Percentiles rank a stretch among this genome's conserved stretches.
phyloP scores from a whole-genome alignment of 208 protist genomes.

The Wallacemonas sp. region DNA sequence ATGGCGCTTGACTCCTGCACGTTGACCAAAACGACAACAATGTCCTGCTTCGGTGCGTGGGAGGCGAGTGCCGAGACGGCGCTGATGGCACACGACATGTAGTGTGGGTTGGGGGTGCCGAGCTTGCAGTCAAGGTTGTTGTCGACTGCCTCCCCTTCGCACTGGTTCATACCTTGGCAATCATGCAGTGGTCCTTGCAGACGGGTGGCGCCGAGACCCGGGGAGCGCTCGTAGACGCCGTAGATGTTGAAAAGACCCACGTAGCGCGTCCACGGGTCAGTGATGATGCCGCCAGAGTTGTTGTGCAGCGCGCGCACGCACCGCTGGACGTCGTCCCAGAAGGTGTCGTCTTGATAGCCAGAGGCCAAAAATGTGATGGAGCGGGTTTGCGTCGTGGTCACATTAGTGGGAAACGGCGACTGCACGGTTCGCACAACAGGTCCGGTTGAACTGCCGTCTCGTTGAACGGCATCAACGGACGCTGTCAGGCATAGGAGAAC shows the following conservation, averaged over 20 bases:
- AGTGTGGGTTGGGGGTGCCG: slow-evolving; percentile 30
- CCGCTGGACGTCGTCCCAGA: slow-evolving; percentile 37
- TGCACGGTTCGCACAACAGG: neutral
- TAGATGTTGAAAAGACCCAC: slow-evolving; percentile 49
- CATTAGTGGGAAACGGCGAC: neutral
- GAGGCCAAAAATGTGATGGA: slow-evolving; percentile 66
- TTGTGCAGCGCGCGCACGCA: slow-evolving; percentile 35
- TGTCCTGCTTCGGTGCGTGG: slow-evolving; percentile 28
- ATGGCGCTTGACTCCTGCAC: slow-evolving; percentile 22
- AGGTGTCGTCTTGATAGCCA: slow-evolving; percentile 43
- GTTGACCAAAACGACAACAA: slow-evolving; percentile 65
- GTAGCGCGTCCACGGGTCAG: slow-evolving; percentile 65
- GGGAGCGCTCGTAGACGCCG: slow-evolving; percentile 49
- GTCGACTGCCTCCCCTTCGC: slow-evolving; percentile 2
- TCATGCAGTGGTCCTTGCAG: neutral
- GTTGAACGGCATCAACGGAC: no score
- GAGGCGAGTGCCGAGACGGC: slow-evolving; percentile 23
- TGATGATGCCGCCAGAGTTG: slow-evolving; percentile 28
- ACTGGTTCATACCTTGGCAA: slow-evolving; percentile 22
- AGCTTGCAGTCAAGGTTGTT: slow-evolving; percentile 52
- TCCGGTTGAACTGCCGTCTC: no score
- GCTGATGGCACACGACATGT: slow-evolving; percentile 35
- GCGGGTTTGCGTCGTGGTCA: slow-evolving; percentile 13
- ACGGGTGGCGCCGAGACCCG: slow-evolving; percentile 17
- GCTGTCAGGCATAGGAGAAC: no score